Conservation (phyloP, 75 land plant species). For the Chamaecyparis obtusa region DNA sequence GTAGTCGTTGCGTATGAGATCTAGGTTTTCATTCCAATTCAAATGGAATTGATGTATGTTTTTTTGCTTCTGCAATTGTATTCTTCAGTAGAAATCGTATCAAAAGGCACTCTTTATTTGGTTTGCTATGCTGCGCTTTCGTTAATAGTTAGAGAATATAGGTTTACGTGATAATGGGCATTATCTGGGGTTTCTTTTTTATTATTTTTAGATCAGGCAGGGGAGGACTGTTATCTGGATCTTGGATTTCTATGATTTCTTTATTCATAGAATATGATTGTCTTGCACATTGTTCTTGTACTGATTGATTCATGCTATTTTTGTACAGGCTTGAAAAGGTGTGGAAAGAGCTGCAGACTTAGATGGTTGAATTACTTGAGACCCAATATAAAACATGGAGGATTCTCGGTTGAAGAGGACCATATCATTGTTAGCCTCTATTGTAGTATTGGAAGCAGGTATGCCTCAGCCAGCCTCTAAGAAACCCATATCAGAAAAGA, state of each 20-base stretch:
- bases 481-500: not conserved
- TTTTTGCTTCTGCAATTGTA: not conserved
- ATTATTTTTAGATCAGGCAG: not conserved
- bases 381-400: slow-evolving; percentile 75
- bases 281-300: not conserved
- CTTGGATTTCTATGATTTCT: not conserved
- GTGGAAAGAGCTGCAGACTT: slow-evolving; percentile 84
- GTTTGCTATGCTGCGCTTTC: not conserved
- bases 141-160: not conserved
- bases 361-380: slow-evolving; percentile 80
- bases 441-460: slow-evolving; percentile 59
- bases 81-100: not conserved
- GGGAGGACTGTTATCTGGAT: not conserved
- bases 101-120: too few relatives aligned
- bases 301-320: not conserved
- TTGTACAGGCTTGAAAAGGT: slow-evolving; percentile 52
- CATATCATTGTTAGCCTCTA: slow-evolving; percentile 55
- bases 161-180: not conserved
- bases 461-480: not conserved
- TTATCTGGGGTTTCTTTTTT: too few relatives aligned
- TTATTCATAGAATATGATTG: not conserved
- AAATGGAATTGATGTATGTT: not conserved
- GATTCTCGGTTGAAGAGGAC: slow-evolving; percentile 70
- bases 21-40: not conserved
- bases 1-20: not conserved